These are phyloP conservation scores for Fistulinella cinereoalba DNA, from an alignment of 1,284 basidiomycete species.

Conservation along the genomic window DNA sequence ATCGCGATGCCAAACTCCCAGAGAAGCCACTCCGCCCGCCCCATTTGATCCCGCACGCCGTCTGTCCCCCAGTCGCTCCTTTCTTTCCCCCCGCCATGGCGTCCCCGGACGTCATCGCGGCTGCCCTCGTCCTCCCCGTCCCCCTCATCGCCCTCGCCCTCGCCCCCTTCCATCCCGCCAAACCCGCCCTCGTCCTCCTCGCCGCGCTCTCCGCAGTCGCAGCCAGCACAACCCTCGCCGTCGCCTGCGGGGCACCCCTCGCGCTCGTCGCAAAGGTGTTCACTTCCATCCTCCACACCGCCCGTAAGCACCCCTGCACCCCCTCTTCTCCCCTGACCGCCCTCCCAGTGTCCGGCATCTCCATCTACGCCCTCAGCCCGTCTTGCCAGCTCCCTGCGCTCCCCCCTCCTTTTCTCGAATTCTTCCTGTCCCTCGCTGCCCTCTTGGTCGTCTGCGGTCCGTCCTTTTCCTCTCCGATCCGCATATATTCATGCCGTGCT, in stretches of 20 bases:
- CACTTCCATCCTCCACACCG: constrained; percentile 17
- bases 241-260: constrained; percentile 16
- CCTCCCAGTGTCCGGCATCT: constrained; percentile 22
- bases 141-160: constrained; percentile 20
- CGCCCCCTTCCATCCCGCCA: constrained; percentile 9
- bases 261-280: constrained; percentile 15
- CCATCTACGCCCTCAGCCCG: constrained; percentile 23
- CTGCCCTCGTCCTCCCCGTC: constrained; percentile 28
- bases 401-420: constrained; percentile 12
- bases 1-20: constrained; percentile 25
- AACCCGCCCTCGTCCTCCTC: constrained; percentile 18
- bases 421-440: constrained; percentile 17
- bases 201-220: constrained; percentile 24
- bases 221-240: constrained; percentile 19
- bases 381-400: constrained; percentile 5
- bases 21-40: too few relatives aligned
- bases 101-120: constrained; percentile 24
- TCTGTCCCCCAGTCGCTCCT: constrained; percentile 19
- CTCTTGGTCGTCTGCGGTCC: constrained; percentile 29
- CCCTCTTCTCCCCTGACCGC: too few relatives aligned
- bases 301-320: constrained; percentile 16
- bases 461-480: constrained; percentile 3
- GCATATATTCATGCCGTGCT: background rate
- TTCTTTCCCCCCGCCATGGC: constrained; percentile 23
- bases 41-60: constrained; percentile 12